Percentiles rank a stretch among this genome's conserved stretches.
These are phyloP conservation scores for Silene vulgaris DNA, from an alignment of 179 eudicot genomes.

Conservation along the genomic window DNA sequence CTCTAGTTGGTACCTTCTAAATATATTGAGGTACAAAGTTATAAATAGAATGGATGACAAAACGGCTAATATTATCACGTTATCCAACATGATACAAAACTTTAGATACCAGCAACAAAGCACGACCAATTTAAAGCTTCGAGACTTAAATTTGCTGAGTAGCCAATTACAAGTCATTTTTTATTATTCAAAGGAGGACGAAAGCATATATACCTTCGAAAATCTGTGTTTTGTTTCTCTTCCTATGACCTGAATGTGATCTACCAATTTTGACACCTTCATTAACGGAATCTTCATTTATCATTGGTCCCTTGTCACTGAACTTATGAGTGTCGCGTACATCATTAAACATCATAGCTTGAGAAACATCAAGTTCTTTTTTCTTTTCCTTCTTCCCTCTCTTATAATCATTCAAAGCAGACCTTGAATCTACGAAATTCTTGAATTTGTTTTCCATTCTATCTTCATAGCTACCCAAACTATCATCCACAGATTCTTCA, in stretches of 20 bases:
- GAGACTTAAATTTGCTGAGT: background rate
- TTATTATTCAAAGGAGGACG: background rate
- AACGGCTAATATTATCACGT: background rate
- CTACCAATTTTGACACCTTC: constrained; percentile 34
- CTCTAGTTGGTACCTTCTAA: background rate
- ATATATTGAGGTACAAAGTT: no score
- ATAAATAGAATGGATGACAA: no score
- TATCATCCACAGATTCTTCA: constrained; percentile 49
- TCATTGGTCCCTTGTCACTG: constrained; percentile 35
- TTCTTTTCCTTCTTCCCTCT: constrained; percentile 48
- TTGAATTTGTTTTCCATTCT: constrained; percentile 41
- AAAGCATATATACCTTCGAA: constrained; percentile 40
- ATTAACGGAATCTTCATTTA: constrained; percentile 33
- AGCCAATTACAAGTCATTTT: background rate
- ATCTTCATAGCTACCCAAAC: constrained; percentile 43
- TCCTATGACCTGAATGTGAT: constrained; percentile 42
- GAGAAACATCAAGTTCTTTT: constrained; percentile 32
- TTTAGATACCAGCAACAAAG: constrained; percentile 1
- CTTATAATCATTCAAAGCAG: constrained; percentile 19
- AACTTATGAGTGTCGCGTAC: constrained; percentile 50
- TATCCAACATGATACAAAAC: background rate
- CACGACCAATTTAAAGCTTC: background rate
- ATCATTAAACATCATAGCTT: constrained; percentile 38
- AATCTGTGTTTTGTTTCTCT: constrained; percentile 52
- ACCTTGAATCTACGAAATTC: constrained; percentile 24